A percentile compares a stretch with the other conserved stretches of the same genome.
phyloP scores from a whole-genome alignment of 2,329 filamentous ascomycete genomes.

The Clarireedia hainanense region DNA sequence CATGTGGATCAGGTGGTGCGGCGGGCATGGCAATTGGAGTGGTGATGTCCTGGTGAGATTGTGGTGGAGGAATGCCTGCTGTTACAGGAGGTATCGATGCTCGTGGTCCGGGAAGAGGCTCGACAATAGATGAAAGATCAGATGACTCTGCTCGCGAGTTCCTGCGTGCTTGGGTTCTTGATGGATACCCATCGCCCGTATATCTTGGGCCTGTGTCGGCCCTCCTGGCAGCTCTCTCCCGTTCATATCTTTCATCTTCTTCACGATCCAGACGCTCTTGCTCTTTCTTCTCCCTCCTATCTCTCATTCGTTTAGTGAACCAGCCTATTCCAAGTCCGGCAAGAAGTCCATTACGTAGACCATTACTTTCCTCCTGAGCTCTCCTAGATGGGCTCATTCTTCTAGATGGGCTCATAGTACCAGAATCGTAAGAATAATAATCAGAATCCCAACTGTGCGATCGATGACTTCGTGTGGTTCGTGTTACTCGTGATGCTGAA shows the following conservation, averaged over 20 bases:
- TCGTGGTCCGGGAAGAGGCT: conserved; percentile 30
- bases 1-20: conserved; percentile 46
- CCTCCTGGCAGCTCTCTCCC: conserved; percentile 52
- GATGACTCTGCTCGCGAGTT: conserved; percentile 21
- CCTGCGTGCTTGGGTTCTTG: conserved; percentile 34
- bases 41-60: conserved; percentile 34
- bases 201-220: conserved; percentile 47
- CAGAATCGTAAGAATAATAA: conserved; percentile 41
- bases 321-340: conserved; percentile 61
- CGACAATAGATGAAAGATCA: conserved; percentile 25
- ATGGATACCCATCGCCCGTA: conserved; percentile 58
- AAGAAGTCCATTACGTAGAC: conserved; percentile 38
- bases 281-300: conserved; percentile 39
- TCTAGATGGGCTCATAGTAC: conserved; percentile 51
- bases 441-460: conserved; percentile 45
- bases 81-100: conserved; percentile 28
- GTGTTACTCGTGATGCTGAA: conserved; percentile 20
- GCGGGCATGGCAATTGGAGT: conserved; percentile 42
- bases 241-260: conserved; percentile 37
- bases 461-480: conserved; percentile 38
- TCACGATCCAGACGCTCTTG: conserved; percentile 34
- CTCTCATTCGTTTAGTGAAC: conserved; percentile 56
- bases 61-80: conserved; percentile 20
- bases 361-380: conserved; percentile 20
- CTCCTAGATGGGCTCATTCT: conserved; percentile 34